These are phyloP conservation scores for Mycena kentingensis DNA, from an alignment of 768 basidiomycete species.

Conservation along the genomic window DNA sequence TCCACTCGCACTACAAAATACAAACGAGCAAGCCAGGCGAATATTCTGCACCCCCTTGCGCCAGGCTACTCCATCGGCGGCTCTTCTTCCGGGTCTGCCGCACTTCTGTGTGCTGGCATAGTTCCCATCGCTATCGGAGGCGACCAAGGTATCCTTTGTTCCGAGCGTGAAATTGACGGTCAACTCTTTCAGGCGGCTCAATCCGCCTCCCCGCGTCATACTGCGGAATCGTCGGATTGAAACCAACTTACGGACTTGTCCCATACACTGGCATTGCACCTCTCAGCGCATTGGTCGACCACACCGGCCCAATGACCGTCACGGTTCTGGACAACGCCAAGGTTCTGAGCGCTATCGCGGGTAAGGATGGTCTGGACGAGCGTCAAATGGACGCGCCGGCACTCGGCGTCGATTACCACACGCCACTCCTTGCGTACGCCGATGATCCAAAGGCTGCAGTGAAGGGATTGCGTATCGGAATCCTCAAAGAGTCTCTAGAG, in stretches of 20 bases:
- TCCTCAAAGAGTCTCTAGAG: conserved; percentile 41
- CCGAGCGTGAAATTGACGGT: too few relatives aligned
- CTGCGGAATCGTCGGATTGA: conserved; percentile 46
- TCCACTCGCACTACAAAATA: too few relatives aligned
- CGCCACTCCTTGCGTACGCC: conserved; percentile 35
- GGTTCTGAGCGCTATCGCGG: conserved; percentile 45
- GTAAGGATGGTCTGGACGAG: conserved; percentile 47
- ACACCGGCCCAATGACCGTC: conserved; percentile 41
- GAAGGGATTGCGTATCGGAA: conserved; percentile 40
- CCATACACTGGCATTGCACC: conserved; percentile 50
- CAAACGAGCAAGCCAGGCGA: too few relatives aligned
- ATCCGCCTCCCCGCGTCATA: conserved; percentile 46
- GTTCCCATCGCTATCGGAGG: conserved; percentile 43
- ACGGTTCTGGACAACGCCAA: conserved; percentile 43
- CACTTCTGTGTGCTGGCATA: conserved; percentile 33
- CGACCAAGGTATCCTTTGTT: conserved; percentile 46
- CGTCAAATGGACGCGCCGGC: conserved; percentile 28
- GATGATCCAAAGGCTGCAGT: conserved; percentile 27
- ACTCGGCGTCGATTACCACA: conserved; percentile 25
- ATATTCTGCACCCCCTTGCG: conserved; percentile 39
- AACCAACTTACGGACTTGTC: conserved; percentile 44
- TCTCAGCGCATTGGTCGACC: conserved; percentile 42
- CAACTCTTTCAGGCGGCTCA: too few relatives aligned
- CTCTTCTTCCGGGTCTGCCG: conserved; percentile 39
- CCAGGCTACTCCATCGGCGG: conserved; percentile 39